phyloP scores from a whole-genome alignment of 2,329 filamentous ascomycete genomes.

The Colletotrichum sp. region DNA sequence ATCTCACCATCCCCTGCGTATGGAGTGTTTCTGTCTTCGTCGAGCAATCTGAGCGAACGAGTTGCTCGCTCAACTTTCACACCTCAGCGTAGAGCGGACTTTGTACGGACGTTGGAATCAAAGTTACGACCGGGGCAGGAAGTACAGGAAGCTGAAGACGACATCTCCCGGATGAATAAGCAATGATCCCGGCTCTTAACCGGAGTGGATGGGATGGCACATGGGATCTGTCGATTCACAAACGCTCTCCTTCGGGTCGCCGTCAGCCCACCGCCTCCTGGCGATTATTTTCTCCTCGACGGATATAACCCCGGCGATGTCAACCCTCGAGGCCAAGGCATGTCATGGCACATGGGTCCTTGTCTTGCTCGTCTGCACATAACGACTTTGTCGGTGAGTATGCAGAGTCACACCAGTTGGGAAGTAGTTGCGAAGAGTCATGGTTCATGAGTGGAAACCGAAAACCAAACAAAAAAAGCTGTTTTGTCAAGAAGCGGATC shows the following conservation, averaged over 20 bases:
- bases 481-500: not conserved
- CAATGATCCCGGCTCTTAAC: not conserved
- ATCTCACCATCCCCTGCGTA: not conserved
- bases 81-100: not conserved
- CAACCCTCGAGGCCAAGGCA: not conserved
- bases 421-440: not conserved
- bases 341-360: not conserved
- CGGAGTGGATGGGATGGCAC: not conserved
- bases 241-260: not conserved
- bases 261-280: not conserved
- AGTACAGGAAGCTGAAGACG: not conserved
- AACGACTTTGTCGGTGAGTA: not conserved
- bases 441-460: not conserved
- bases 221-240: not conserved
- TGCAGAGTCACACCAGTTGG: not conserved
- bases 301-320: not conserved
- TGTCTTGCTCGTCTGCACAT: not conserved
- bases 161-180: not conserved
- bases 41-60: not conserved
- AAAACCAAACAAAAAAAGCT: not conserved
- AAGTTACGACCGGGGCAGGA: not conserved
- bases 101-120: not conserved
- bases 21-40: not conserved
- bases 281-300: not conserved
- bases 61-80: not conserved